Conservation (phyloP, 208 protist species). For the Phytomonas francai region DNA sequence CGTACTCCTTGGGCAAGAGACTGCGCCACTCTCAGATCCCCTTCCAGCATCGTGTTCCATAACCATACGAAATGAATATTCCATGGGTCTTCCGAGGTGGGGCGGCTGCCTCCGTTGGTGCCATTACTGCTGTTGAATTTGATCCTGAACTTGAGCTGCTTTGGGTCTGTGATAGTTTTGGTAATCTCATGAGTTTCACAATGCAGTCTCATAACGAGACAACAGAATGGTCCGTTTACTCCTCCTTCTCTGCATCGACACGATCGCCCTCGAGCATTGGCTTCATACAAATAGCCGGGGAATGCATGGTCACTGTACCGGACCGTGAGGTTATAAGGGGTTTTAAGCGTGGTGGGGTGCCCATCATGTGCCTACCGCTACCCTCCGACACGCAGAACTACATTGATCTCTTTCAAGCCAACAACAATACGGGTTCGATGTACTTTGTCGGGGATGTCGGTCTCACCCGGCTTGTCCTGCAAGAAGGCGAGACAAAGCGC, state of each 20-base stretch:
- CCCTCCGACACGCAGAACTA: slow-evolving; percentile 59
- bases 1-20: neutral
- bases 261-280: slow-evolving; percentile 51
- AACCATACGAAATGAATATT: slow-evolving; percentile 1
- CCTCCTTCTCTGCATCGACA: slow-evolving; percentile 66
- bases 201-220: slow-evolving; percentile 49
- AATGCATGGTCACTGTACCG: slow-evolving; percentile 71
- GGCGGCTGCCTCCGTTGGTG: slow-evolving; percentile 48
- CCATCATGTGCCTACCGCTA: slow-evolving; percentile 47
- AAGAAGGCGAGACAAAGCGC: slow-evolving; percentile 26
- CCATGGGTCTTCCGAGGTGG: slow-evolving; percentile 73
- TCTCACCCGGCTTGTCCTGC: slow-evolving; percentile 58
- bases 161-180: slow-evolving; percentile 78
- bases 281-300: slow-evolving; percentile 48
- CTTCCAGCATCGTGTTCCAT: neutral
- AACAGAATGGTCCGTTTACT: slow-evolving; percentile 66
- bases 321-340: slow-evolving; percentile 70
- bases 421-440: slow-evolving; percentile 53
- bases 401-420: slow-evolving; percentile 75
- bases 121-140: slow-evolving; percentile 78
- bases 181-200: slow-evolving; percentile 74
- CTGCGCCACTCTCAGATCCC: neutral
- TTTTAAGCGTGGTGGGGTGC: slow-evolving; percentile 74
- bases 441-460: slow-evolving; percentile 79
- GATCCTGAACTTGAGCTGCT: slow-evolving; percentile 83